Evolutionary conservation across 1,139 yeast species (phyloP).

Genomic region (Suhomyces bribrorum): DNA sequence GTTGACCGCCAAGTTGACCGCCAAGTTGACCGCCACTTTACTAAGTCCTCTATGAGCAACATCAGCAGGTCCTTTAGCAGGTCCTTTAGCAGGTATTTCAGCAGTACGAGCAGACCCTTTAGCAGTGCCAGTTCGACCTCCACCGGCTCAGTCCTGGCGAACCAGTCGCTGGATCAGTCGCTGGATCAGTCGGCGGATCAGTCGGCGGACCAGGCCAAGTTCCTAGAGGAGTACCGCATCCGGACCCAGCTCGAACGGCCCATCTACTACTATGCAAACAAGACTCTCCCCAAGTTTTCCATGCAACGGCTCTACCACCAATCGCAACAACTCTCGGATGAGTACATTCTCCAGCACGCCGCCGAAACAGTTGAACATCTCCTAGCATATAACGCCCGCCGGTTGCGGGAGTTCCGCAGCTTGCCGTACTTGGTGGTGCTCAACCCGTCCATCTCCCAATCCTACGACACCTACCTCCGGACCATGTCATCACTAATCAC

Average conservation of each 20-base stretch:
- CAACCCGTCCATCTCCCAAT: slow-evolving; percentile 87
- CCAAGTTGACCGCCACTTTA: too few species aligned
- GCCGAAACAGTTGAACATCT: slow-evolving; percentile 46
- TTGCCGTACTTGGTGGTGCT: slow-evolving; percentile 82
- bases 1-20: too few species aligned
- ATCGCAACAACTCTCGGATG: slow-evolving; percentile 39
- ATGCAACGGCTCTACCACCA: slow-evolving; percentile 46
- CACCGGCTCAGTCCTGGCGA: too few species aligned
- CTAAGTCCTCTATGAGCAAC: too few species aligned
- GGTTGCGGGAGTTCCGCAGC: slow-evolving; percentile 67
- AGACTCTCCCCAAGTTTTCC: slow-evolving; percentile 50
- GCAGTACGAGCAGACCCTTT: slow-evolving; percentile 14
- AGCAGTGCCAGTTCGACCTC: too few species aligned
- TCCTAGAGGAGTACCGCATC: slow-evolving; percentile 48
- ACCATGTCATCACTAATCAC: slow-evolving; percentile 66
- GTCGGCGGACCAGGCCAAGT: slow-evolving; percentile 25
- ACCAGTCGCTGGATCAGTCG: too few species aligned
- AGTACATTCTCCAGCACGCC: slow-evolving; percentile 38
- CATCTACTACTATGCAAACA: slow-evolving; percentile 49
- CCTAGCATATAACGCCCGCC: slow-evolving; percentile 46
- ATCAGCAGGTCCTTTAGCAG: too few species aligned
- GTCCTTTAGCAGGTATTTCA: too few species aligned
- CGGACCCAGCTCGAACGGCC: slow-evolving; percentile 54
- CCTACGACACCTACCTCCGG: slow-evolving; percentile 69
- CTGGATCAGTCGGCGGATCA: neutral